These are phyloP conservation scores for Porphyrellus cyaneotinctus DNA, from an alignment of 768 basidiomycete species.

Conservation along the genomic window DNA sequence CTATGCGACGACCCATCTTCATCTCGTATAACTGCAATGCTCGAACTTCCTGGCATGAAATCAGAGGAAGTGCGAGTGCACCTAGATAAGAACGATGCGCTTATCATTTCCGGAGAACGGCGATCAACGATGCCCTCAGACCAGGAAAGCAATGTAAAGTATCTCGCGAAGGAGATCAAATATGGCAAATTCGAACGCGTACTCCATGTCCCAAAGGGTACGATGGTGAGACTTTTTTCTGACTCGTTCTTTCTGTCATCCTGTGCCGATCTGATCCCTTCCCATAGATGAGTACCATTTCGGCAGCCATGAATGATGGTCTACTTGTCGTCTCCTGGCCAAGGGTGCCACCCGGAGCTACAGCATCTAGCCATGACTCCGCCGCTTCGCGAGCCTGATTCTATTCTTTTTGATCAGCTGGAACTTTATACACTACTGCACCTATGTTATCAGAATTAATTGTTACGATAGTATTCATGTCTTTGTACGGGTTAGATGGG, in stretches of 20 bases:
- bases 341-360: conserved; percentile 18
- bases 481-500: neutral
- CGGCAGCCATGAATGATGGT: conserved; percentile 38
- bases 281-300: conserved; percentile 34
- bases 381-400: neutral
- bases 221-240: conserved; percentile 27
- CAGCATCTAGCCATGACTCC: conserved; percentile 8
- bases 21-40: conserved; percentile 31
- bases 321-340: conserved; percentile 41
- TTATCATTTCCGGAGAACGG: conserved; percentile 37
- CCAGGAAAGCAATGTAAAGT: conserved; percentile 19
- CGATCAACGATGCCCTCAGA: conserved; percentile 11
- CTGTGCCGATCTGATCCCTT: neutral
- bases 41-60: conserved; percentile 40
- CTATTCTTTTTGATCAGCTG: neutral
- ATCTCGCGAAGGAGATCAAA: conserved; percentile 36
- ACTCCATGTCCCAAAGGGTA: conserved; percentile 35
- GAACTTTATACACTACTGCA: neutral
- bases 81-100: conserved; percentile 26
- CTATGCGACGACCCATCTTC: conserved; percentile 35
- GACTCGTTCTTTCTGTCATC: neutral
- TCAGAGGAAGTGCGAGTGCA: conserved; percentile 34
- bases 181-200: conserved; percentile 38
- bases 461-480: conserved; percentile 1
- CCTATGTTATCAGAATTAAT: conserved; percentile 3